Evolutionary conservation across 225 moss, liverwort and hornwort species (phyloP).

Genomic region (Rhytidiadelphus loreus): DNA sequence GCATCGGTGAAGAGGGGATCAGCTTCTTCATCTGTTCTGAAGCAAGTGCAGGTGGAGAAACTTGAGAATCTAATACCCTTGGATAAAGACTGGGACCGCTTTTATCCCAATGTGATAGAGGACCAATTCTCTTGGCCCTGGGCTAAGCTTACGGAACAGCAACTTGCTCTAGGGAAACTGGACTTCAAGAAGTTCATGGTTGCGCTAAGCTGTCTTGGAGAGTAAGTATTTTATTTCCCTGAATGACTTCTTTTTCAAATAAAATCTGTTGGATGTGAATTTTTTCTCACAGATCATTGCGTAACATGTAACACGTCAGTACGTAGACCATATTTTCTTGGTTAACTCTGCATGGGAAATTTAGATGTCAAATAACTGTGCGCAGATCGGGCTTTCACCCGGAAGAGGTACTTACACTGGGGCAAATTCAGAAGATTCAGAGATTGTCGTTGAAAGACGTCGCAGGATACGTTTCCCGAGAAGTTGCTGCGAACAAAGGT

Average conservation of each 20-base stretch:
- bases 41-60: slow-evolving; percentile 32
- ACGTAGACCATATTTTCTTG: not conserved
- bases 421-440: slow-evolving; percentile 39
- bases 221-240: slow-evolving; percentile 9
- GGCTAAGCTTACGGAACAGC: slow-evolving; percentile 30
- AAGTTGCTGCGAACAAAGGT: slow-evolving; percentile 26
- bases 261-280: not conserved
- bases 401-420: slow-evolving; percentile 19
- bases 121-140: slow-evolving; percentile 43
- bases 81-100: slow-evolving; percentile 40
- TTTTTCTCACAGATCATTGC: not conserved
- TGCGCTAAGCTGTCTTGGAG: slow-evolving; percentile 34
- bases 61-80: slow-evolving; percentile 30
- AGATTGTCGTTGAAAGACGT: slow-evolving; percentile 30
- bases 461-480: slow-evolving; percentile 24
- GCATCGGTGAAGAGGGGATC: not conserved
- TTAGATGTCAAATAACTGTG: not conserved
- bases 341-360: not conserved
- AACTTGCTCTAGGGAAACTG: slow-evolving; percentile 37
- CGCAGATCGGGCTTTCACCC: slow-evolving; percentile 26
- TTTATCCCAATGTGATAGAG: slow-evolving; percentile 24
- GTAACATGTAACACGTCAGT: not conserved
- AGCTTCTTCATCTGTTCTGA: slow-evolving; percentile 8
- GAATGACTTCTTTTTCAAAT: not conserved
- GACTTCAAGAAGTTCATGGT: slow-evolving; percentile 43